A percentile compares a stretch with the other conserved stretches of the same genome.
These are phyloP conservation scores for Venturia aucupariae DNA, from an alignment of 2,329 filamentous ascomycete genomes.

Conservation along the genomic window DNA sequence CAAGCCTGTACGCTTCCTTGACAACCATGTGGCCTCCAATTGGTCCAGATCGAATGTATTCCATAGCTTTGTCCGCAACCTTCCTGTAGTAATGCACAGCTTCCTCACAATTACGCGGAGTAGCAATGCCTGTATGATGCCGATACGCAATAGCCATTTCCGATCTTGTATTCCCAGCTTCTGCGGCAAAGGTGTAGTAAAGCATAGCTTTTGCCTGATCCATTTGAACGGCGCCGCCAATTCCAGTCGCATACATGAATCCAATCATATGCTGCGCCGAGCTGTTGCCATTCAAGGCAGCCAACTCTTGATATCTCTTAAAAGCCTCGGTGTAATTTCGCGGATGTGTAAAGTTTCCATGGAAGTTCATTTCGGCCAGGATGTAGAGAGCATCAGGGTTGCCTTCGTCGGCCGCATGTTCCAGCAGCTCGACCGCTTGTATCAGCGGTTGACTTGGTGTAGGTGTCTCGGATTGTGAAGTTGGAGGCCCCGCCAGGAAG, in stretches of 20 bases:
- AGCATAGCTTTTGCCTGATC: slow-evolving; percentile 88
- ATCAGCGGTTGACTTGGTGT: slow-evolving; percentile 34
- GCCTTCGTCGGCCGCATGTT: slow-evolving; percentile 46
- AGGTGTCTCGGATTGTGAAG: slow-evolving; percentile 25
- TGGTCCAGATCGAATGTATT: slow-evolving; percentile 79
- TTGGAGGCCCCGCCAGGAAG: slow-evolving; percentile 47
- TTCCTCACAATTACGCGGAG: slow-evolving; percentile 74
- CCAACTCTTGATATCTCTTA: slow-evolving; percentile 68
- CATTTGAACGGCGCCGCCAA: slow-evolving; percentile 68
- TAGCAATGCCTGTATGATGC: slow-evolving; percentile 75
- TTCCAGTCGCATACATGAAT: slow-evolving; percentile 88
- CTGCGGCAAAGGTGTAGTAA: slow-evolving; percentile 89
- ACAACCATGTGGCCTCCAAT: slow-evolving; percentile 76
- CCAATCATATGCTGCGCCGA: slow-evolving; percentile 95
- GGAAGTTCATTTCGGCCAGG: slow-evolving; percentile 91
- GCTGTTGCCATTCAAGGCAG: slow-evolving; percentile 68
- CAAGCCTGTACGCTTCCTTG: slow-evolving; percentile 72
- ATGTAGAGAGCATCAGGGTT: slow-evolving; percentile 80
- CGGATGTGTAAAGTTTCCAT: slow-evolving; percentile 85
- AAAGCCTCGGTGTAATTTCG: slow-evolving; percentile 73
- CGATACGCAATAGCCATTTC: slow-evolving; percentile 92
- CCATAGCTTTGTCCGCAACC: slow-evolving; percentile 86
- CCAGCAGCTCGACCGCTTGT: slow-evolving; percentile 49
- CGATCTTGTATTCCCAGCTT: slow-evolving; percentile 70
- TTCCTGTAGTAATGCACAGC: slow-evolving; percentile 84